Base-by-base conservation (phyloP, 1,284 basidiomycete species). In the Tilletiopsis washingtonensis region DNA sequence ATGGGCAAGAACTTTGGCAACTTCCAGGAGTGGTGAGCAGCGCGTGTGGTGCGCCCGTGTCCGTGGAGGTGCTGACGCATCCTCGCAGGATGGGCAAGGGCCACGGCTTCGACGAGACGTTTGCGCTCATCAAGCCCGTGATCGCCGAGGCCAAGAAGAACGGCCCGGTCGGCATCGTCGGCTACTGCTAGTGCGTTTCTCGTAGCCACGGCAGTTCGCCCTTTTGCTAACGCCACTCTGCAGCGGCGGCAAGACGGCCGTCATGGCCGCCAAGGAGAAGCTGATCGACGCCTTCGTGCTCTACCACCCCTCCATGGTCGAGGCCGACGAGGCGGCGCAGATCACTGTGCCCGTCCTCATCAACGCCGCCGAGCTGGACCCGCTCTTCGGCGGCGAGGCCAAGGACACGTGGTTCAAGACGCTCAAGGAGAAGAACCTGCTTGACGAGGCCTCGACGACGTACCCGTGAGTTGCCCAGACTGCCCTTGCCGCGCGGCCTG, bases 351-450 rank as follows among this genome's bases (percentile, higher is more conserved):
- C 45, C 14, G 40, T 49, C 17, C 43, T 56, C n/a, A 32, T 56
- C 37, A 56, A 55, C 41, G 43, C 40, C 40, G 42, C 51, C 37
- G 54, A 56, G 40, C 7, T 40, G 14, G 54, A 56, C 43, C 46
- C 46, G 17, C 24, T 47, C 24, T 54, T 56, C 36, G 15, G 23
- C 21, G 40, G 24, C 21, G 54, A 54, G 27, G 9, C 50, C 23
- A 43, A 54, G 48, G 47, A 50, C 14, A 34, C 36, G n/a, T 56
- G 44, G 44, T 20, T 29, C 5, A 45, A 54, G 26, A 50, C 45
- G 25, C 43, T 54, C 24, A 50, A 54, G 27, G 26, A 38, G 34
- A 48, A 43, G 32, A 49, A 44, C 41, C 39, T 48, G n/a, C 51
- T 54, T 25, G 51, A 54, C 45, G 15, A 23, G 6, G 15, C 17